Conservation (phyloP, 2,329 filamentous ascomycete genomes). For the Xylaria sp. region DNA sequence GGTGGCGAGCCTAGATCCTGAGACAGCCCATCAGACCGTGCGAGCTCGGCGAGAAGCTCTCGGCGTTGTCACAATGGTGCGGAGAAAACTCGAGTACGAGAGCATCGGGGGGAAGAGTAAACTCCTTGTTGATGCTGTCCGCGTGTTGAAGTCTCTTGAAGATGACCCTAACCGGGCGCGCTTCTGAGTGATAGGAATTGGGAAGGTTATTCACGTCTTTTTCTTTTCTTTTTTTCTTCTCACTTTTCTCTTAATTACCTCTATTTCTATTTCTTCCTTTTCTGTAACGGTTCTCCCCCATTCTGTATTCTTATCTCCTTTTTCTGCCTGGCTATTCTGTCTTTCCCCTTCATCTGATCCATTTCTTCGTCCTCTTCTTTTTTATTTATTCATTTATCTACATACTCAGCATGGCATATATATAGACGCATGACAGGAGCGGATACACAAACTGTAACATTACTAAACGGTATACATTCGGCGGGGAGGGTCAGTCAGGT, state of each 20-base stretch:
- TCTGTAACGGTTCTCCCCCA: no score
- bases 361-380: constrained; percentile 35
- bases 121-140: constrained; percentile 58
- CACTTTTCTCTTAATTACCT: constrained; percentile 6
- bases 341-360: constrained; percentile 36
- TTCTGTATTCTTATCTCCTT: constrained; percentile 11
- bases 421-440: constrained; percentile 27
- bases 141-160: constrained; percentile 58
- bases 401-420: neutral
- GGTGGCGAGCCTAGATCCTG: constrained; percentile 49
- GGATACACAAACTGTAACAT: constrained; percentile 33
- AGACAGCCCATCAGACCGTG: constrained; percentile 46
- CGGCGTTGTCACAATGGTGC: constrained; percentile 55
- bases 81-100: constrained; percentile 54
- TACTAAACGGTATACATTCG: constrained; percentile 25
- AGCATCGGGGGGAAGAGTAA: constrained; percentile 55
- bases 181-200: constrained; percentile 41
- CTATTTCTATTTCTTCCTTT: constrained; percentile 18
- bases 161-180: constrained; percentile 50
- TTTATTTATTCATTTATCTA: constrained; percentile 7
- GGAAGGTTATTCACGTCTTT: no score
- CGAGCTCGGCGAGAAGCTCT: constrained; percentile 50
- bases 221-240: no score
- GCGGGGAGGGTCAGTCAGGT: constrained; percentile 6
- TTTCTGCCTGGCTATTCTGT: constrained; percentile 17